Conservation (phyloP, 306 rosid species). For the Quercus glauca region DNA sequence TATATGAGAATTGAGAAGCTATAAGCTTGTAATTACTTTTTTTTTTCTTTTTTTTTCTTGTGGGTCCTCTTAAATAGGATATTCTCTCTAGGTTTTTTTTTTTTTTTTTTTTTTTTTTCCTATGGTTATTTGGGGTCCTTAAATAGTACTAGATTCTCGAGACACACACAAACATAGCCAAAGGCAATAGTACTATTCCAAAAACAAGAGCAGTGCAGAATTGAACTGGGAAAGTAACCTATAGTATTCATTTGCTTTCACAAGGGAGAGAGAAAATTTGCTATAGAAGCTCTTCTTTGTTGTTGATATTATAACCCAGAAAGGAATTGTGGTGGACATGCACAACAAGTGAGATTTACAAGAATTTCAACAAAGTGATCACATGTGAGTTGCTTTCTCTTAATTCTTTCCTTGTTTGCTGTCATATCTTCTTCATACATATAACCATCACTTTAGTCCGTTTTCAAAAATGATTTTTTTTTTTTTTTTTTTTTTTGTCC, state of each 20-base stretch:
- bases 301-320: background rate
- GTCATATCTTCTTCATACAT: background rate
- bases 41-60: background rate
- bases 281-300: background rate
- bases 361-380: background rate
- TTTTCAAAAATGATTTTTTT: no score
- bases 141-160: background rate
- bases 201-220: background rate
- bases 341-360: background rate
- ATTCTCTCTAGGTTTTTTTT: background rate
- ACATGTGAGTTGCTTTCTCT: background rate
- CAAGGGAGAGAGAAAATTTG: background rate
- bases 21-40: no score
- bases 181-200: background rate
- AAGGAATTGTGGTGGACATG: background rate
- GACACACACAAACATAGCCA: background rate
- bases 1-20: no score
- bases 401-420: background rate
- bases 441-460: no score
- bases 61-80: background rate
- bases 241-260: background rate
- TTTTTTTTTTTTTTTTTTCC: no score
- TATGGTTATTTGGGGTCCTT: background rate
- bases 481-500: no score
- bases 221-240: background rate